A percentile compares a stretch with the other conserved stretches of the same genome.
Conservation (phyloP, 106 monocot species). For the Phalaenopsis equestris region DNA sequence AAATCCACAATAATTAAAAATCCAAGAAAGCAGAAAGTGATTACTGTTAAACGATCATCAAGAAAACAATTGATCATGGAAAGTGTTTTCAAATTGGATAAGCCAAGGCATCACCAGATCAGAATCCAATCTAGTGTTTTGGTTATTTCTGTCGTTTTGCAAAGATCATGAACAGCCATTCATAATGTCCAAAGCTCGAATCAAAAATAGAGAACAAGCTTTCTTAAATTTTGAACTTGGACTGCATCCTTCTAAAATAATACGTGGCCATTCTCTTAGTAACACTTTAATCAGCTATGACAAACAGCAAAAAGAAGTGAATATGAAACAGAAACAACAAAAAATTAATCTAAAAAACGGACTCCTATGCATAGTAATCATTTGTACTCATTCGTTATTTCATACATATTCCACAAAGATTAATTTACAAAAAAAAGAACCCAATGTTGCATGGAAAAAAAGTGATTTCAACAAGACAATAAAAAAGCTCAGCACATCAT, state of each 20-base stretch:
- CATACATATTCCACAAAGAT: neutral
- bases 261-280: neutral
- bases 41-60: neutral
- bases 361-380: neutral
- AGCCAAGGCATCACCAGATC: neutral
- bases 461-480: neutral
- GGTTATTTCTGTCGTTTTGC: neutral
- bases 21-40: neutral
- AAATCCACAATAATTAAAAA: neutral
- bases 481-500: neutral
- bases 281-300: neutral
- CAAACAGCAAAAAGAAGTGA: neutral
- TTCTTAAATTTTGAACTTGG: neutral
- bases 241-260: neutral
- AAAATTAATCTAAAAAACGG: neutral
- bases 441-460: neutral
- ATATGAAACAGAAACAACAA: neutral
- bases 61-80: neutral
- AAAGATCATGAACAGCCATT: neutral
- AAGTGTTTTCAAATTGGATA: neutral
- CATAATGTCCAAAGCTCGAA: neutral
- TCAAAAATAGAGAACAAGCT: neutral
- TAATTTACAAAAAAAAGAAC: neutral
- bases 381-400: neutral
- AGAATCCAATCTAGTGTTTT: neutral